Evolutionary conservation across 257 asterid genomes (phyloP).

Genomic region (Gentiana dahurica): DNA sequence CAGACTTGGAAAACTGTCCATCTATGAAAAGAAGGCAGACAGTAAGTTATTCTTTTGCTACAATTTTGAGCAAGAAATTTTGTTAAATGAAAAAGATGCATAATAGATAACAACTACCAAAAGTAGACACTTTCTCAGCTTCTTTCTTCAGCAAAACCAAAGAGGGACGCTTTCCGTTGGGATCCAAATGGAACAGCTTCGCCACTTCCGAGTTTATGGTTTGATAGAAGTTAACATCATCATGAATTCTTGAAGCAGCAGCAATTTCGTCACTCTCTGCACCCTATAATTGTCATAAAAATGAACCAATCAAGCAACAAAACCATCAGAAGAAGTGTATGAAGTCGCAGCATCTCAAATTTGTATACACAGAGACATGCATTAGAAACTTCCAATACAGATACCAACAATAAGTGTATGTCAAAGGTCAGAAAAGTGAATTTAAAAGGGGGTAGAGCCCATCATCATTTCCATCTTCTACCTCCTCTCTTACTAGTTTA

Average conservation of each 20-base stretch:
- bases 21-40: conserved; percentile 24
- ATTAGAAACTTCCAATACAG: background rate
- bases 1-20: conserved; percentile 58
- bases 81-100: background rate
- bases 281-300: conserved; percentile 36
- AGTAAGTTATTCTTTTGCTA: background rate
- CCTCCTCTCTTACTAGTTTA: too few species aligned
- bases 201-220: conserved; percentile 63
- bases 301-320: conserved; percentile 1
- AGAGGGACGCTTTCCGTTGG: conserved; percentile 48
- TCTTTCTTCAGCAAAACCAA: conserved; percentile 66
- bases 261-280: conserved; percentile 57
- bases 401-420: background rate
- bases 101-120: conserved; percentile 35
- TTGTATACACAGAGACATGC: background rate
- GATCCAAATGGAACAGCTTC: conserved; percentile 55
- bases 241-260: conserved; percentile 70
- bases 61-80: background rate
- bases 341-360: conserved; percentile 1
- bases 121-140: conserved; percentile 47
- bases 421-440: background rate
- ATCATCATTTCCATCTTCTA: too few species aligned
- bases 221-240: conserved; percentile 66
- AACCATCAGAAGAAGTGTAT: conserved; percentile 2
- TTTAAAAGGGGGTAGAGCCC: background rate